A percentile compares a stretch with the other conserved stretches of the same genome.
phyloP scores from a whole-genome alignment of 2,329 filamentous ascomycete genomes.

The Fusarium hostae region DNA sequence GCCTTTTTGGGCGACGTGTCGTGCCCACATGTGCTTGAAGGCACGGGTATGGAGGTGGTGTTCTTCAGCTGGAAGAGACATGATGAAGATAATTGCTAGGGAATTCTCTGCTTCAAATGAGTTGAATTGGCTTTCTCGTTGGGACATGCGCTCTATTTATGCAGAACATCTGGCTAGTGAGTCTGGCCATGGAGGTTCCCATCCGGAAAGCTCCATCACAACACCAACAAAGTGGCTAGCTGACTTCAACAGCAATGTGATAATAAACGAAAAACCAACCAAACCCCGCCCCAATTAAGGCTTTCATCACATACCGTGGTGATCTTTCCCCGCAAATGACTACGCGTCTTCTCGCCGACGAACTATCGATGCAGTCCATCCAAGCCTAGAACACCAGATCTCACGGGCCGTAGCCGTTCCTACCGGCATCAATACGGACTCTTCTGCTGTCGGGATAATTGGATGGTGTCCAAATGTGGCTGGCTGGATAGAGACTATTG shows the following conservation, averaged over 20 bases:
- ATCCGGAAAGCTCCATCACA: not conserved
- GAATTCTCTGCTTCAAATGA: too few relatives aligned
- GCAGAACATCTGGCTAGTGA: too few relatives aligned
- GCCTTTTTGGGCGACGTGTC: conserved; percentile 11
- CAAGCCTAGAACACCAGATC: conserved; percentile 5
- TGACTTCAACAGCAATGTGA: not conserved
- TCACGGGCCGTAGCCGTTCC: conserved; percentile 16
- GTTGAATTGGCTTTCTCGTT: not conserved
- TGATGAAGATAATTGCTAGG: not conserved
- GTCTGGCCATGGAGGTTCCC: not conserved
- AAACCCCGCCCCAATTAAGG: not conserved
- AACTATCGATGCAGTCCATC: not conserved
- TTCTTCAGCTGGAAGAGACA: not conserved
- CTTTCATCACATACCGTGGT: conserved; percentile 2
- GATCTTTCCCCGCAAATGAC: not conserved
- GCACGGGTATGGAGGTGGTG: not conserved
- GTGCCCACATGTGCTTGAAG: conserved; percentile 30
- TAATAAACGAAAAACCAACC: not conserved
- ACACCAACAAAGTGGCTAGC: not conserved
- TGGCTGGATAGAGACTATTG: not conserved
- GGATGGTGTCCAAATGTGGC: not conserved
- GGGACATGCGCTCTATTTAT: not conserved
- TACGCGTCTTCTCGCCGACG: not conserved
- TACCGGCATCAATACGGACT: not conserved
- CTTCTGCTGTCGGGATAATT: not conserved